A percentile compares a stretch with the other conserved stretches of the same genome.
Conservation (phyloP, 305 asterid species). For the Fraxinus velutina region DNA sequence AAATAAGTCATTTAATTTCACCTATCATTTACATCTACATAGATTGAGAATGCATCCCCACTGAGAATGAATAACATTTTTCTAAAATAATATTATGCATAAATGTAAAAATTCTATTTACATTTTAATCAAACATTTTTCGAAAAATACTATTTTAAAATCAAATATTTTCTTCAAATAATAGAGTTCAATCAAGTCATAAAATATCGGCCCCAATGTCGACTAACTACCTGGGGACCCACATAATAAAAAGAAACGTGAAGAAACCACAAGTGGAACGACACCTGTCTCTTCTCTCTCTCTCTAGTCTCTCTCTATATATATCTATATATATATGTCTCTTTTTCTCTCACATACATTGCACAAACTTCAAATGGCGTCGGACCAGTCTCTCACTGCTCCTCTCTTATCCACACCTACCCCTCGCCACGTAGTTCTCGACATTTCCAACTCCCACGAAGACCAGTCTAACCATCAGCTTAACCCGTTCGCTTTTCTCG, state of each 20-base stretch:
- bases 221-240: not conserved
- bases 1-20: too few species aligned
- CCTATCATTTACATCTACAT: too few species aligned
- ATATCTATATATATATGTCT: not conserved
- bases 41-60: too few species aligned
- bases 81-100: too few species aligned
- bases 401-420: constrained; percentile 54
- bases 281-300: not conserved
- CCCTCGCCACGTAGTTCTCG: constrained; percentile 49
- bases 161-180: too few species aligned
- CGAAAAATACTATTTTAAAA: too few species aligned
- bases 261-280: not conserved
- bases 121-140: too few species aligned
- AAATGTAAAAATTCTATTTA: too few species aligned
- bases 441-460: constrained; percentile 40
- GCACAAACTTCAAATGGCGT: constrained; percentile 29
- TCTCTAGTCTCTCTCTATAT: not conserved
- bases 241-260: not conserved
- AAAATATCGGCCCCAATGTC: not conserved
- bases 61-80: too few species aligned
- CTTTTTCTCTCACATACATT: not conserved
- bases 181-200: too few species aligned
- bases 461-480: constrained; percentile 1
- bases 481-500: constrained; percentile 60
- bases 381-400: constrained; percentile 44